Evolutionary conservation across 1,284 basidiomycete species (phyloP).

Genomic region (Ganoderma lucidum): DNA sequence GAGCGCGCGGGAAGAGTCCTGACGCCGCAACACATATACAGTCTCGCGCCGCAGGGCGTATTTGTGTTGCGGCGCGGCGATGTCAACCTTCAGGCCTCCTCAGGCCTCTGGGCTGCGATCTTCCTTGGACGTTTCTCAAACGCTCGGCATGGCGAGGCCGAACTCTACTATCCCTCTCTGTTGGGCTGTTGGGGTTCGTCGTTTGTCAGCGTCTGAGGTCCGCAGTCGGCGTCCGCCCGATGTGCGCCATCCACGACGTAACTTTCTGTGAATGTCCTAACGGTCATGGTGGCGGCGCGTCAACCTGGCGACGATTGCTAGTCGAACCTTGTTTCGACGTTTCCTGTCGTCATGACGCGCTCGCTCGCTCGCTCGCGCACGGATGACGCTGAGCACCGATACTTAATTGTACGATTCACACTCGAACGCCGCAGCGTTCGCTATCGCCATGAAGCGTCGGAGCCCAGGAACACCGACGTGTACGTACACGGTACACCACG

Average conservation of each 20-base stretch:
- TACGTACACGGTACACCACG: not conserved
- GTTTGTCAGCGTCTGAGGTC: not conserved
- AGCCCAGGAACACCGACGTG: not conserved
- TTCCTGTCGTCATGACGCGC: constrained; percentile 4
- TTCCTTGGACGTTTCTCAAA: not conserved
- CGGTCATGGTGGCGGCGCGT: not conserved
- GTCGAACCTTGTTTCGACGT: constrained; percentile 4
- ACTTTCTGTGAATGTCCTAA: not conserved
- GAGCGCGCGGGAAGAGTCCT: constrained; percentile 8
- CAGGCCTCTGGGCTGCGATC: not conserved
- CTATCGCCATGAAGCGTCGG: not conserved
- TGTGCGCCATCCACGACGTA: not conserved
- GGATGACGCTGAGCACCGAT: not conserved
- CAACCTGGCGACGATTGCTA: not conserved
- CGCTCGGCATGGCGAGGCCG: not conserved
- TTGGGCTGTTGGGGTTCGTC: not conserved
- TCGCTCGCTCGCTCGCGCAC: not conserved
- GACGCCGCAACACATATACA: not conserved
- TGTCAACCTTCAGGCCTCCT: not conserved
- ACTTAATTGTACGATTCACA: not conserved
- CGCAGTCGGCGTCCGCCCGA: not conserved
- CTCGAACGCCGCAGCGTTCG: not conserved
- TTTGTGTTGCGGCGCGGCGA: constrained; percentile 7
- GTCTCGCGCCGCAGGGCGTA: not conserved
- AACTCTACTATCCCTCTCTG: not conserved